A percentile compares a stretch with the other conserved stretches of the same genome.
Evolutionary conservation across 2,329 filamentous ascomycete species (phyloP).

Genomic region (Myrmaecium sp.): DNA sequence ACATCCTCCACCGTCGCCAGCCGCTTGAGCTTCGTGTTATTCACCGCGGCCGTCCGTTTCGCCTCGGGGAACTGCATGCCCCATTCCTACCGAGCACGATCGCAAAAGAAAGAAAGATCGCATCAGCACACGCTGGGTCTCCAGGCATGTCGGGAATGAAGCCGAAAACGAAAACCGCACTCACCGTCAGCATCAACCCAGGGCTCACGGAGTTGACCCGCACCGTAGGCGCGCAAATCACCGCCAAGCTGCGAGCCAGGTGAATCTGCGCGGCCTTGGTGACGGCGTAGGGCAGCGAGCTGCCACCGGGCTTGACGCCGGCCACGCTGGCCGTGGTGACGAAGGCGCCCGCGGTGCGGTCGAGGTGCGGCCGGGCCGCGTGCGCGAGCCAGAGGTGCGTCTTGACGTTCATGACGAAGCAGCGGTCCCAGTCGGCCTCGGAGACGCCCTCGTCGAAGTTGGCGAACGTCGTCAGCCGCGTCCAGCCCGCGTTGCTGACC

Average conservation of each 20-base stretch:
- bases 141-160: slow-evolving; percentile 8
- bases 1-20: slow-evolving; percentile 36
- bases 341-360: slow-evolving; percentile 42
- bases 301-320: slow-evolving; percentile 46
- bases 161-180: slow-evolving; percentile 11
- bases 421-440: slow-evolving; percentile 49
- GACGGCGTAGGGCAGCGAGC: slow-evolving; percentile 52
- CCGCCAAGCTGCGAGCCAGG: slow-evolving; percentile 46
- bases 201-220: slow-evolving; percentile 48
- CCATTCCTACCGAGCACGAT: slow-evolving; percentile 20
- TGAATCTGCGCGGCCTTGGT: slow-evolving; percentile 62
- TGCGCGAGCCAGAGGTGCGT: slow-evolving; percentile 35
- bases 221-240: slow-evolving; percentile 44
- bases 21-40: slow-evolving; percentile 30
- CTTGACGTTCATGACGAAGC: slow-evolving; percentile 45
- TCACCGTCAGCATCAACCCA: slow-evolving; percentile 43
- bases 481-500: slow-evolving; percentile 41
- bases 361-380: slow-evolving; percentile 40
- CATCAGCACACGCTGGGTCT: not conserved
- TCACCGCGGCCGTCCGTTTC: slow-evolving; percentile 25
- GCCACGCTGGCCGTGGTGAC: slow-evolving; percentile 48
- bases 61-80: slow-evolving; percentile 29
- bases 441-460: slow-evolving; percentile 41
- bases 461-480: slow-evolving; percentile 39
- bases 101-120: slow-evolving; percentile 5